Percentiles rank a stretch among this genome's conserved stretches.
Conservation (phyloP, 2,329 filamentous ascomycete species). For the Didymella sp. region DNA sequence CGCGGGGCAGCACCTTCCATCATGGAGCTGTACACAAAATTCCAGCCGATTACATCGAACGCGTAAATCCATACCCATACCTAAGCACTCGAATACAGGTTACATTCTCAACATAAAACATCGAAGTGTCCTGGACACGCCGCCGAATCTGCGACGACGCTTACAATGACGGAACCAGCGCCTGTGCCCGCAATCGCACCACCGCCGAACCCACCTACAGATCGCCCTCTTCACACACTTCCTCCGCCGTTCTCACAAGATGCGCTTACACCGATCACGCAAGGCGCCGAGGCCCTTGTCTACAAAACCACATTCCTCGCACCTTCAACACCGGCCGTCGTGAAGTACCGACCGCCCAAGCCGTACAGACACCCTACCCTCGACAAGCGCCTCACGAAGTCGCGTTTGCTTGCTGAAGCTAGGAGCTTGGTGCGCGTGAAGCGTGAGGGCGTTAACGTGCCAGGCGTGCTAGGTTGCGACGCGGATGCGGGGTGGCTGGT, state of each 20-base stretch:
- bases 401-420: conserved; percentile 87
- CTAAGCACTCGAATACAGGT: not conserved
- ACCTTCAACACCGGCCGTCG: conserved; percentile 71
- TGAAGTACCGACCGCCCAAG: conserved; percentile 92
- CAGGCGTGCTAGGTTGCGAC: conserved; percentile 75
- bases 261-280: conserved; percentile 76
- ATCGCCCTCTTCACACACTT: conserved; percentile 37
- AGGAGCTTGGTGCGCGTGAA: conserved; percentile 81
- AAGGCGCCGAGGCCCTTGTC: conserved; percentile 94
- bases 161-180: conserved; percentile 33
- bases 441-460: conserved; percentile 80
- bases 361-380: conserved; percentile 90
- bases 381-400: conserved; percentile 83
- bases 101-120: not conserved
- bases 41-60: not conserved
- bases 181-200: conserved; percentile 28
- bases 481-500: conserved; percentile 68
- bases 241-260: conserved; percentile 55
- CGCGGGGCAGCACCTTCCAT: conserved; percentile 14
- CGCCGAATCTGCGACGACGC: not conserved
- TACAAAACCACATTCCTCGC: conserved; percentile 84
- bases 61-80: not conserved
- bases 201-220: conserved; percentile 28
- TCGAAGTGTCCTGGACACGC: not conserved
- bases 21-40: conserved; percentile 7